Percentiles rank a stretch among this genome's conserved stretches.
Conservation (phyloP, 1,284 basidiomycete species). For the Gymnopus androsaceus region DNA sequence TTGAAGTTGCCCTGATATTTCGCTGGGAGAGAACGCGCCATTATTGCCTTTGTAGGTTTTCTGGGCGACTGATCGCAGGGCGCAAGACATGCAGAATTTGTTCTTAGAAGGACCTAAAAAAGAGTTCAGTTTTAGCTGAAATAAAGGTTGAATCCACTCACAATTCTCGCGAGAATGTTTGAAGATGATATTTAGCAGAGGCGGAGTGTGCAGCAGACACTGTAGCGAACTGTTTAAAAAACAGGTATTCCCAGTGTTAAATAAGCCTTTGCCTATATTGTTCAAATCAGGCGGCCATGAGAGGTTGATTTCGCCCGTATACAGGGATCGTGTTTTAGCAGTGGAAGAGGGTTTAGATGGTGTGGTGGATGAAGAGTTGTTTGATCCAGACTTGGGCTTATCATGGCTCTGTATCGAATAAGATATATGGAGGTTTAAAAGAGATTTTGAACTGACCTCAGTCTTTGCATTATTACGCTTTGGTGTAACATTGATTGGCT, state of each 20-base stretch:
- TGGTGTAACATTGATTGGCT: slow-evolving; percentile 70
- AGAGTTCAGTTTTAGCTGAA: slow-evolving; percentile 16
- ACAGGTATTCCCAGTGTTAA: slow-evolving; percentile 96
- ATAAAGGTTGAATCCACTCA: slow-evolving; percentile 33
- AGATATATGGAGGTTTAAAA: neutral
- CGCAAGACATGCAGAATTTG: slow-evolving; percentile 79
- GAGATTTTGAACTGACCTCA: slow-evolving; percentile 37
- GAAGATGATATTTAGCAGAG: slow-evolving; percentile 73
- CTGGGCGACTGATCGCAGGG: slow-evolving; percentile 55
- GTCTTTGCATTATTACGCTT: slow-evolving; percentile 38
- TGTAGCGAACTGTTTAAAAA: slow-evolving; percentile 97
- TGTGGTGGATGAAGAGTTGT: slow-evolving; percentile 20
- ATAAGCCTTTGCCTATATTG: slow-evolving; percentile 67
- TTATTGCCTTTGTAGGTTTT: slow-evolving; percentile 46
- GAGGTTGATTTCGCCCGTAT: slow-evolving; percentile 54
- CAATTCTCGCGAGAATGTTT: slow-evolving; percentile 58
- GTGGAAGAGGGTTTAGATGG: slow-evolving; percentile 16
- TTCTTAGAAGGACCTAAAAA: slow-evolving; percentile 52
- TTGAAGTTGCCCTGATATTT: slow-evolving; percentile 68
- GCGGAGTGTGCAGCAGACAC: slow-evolving; percentile 92
- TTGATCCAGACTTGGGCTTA: slow-evolving; percentile 18
- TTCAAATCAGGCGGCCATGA: slow-evolving; percentile 54
- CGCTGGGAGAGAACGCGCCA: slow-evolving; percentile 58
- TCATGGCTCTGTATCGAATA: slow-evolving; percentile 20
- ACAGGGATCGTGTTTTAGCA: slow-evolving; percentile 38